Percentiles rank a stretch among this genome's conserved stretches.
phyloP scores from a whole-genome alignment of 1,139 yeast species.

The Blastobotrys apis region DNA sequence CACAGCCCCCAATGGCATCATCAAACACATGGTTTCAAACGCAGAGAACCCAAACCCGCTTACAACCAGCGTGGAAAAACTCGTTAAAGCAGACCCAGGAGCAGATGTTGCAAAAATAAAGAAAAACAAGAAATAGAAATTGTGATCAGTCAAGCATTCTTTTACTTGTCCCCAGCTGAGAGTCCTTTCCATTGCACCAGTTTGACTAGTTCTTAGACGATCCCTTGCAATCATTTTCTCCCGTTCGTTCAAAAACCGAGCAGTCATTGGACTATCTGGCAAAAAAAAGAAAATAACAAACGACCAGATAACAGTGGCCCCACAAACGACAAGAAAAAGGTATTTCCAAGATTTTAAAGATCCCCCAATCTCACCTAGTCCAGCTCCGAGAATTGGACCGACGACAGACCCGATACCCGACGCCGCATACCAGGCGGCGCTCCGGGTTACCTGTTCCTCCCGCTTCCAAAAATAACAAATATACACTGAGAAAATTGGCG shows the following conservation, averaged over 20 bases:
- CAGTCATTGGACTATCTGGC: slow-evolving; percentile 50
- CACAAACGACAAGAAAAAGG: slow-evolving; percentile 14
- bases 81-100: slow-evolving; percentile 15
- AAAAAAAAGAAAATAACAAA: slow-evolving; percentile 47
- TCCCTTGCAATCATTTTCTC: slow-evolving; percentile 15
- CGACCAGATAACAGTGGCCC: slow-evolving; percentile 29
- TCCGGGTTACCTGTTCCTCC: slow-evolving; percentile 16
- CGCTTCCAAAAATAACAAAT: slow-evolving; percentile 17
- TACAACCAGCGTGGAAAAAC: slow-evolving; percentile 21
- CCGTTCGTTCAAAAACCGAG: slow-evolving; percentile 46
- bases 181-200: slow-evolving; percentile 40
- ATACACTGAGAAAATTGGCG: slow-evolving; percentile 17
- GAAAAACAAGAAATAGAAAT: slow-evolving; percentile 28
- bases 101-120: background rate
- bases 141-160: slow-evolving; percentile 11
- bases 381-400: slow-evolving; percentile 8
- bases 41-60: slow-evolving; percentile 35
- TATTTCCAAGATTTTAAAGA: slow-evolving; percentile 14
- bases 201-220: slow-evolving; percentile 11
- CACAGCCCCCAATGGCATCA: slow-evolving; percentile 37
- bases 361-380: slow-evolving; percentile 12
- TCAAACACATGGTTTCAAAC: slow-evolving; percentile 39
- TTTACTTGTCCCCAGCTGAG: slow-evolving; percentile 47
- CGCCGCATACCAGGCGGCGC: slow-evolving; percentile 12
- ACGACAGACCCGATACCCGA: slow-evolving; percentile 8